Base-by-base conservation (phyloP, 495 filamentous ascomycete genomes). In the Penicillium canescens region DNA sequence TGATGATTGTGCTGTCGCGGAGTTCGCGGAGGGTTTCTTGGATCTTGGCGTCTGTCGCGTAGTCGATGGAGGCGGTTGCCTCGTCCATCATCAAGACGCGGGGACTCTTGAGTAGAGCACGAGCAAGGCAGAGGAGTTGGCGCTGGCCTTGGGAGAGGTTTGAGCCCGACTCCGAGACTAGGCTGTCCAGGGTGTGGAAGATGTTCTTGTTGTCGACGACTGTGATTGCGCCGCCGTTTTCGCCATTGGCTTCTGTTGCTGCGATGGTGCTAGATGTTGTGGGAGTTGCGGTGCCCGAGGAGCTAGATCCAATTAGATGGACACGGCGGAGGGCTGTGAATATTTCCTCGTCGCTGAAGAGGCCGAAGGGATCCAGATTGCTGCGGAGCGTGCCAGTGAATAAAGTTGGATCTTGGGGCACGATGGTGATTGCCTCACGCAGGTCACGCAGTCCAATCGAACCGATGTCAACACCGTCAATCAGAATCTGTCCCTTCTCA, bases 11-110 rank as follows among this genome's bases (percentile, higher is more conserved):
- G 72, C 86, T 92, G 38, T 87, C 86, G 51, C 73, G 76, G 36
- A 98, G 78, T 66, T 96, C 90, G 35, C 90, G 86, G 52, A 99
- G 88, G 0, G 95, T 97, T 50, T 89, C 89, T 69, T 99, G 95
- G 65, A 99, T 98, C 71, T 96, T 96, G 54, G 84, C 75, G 63
- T 99, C 95, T 13, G 94, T 99, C 33, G 85, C 86, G 71, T 98
- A 98, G 77, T 99, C 95, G 66, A 99, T 98, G 1, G 91, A 96
- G 0, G 94, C 95, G 21, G 95, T 99, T 14, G 95, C 95, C 77
- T 99, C 95, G 71, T 99, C 95, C 94, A 99, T 98, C 66, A 99
- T 87, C 4, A 99, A 76, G 14, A 99, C 94, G 39, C 86, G 89
- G 0, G 95, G 94, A 28, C 82, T 82, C 75, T 92, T 97, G 61